phyloP scores from a whole-genome alignment of 768 basidiomycete genomes.

The Arthromyces matolae region DNA sequence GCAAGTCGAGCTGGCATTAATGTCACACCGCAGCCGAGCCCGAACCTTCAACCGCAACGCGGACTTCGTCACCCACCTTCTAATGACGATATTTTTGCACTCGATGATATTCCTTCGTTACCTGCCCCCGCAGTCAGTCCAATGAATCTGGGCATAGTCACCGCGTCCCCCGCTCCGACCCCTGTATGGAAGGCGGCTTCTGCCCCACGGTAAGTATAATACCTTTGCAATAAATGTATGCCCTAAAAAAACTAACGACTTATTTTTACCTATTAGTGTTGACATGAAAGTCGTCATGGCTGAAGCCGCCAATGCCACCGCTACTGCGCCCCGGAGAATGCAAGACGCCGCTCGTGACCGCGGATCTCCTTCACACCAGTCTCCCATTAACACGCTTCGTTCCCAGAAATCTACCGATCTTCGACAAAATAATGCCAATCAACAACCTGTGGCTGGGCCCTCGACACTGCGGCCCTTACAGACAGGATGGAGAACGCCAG shows the following conservation, averaged over 20 bases:
- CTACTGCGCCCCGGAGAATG: conserved; percentile 7
- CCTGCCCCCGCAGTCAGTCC: conserved; percentile 5
- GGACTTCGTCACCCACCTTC: conserved; percentile 31
- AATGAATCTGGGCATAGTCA: not conserved
- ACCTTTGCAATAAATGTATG: not conserved
- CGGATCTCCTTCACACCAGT: conserved; percentile 1
- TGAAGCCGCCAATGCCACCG: conserved; percentile 40
- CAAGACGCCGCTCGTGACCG: not conserved
- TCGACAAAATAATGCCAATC: not conserved
- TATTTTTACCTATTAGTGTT: conserved; percentile 41
- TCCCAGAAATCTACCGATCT: conserved; percentile 3
- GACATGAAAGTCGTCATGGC: conserved; percentile 88
- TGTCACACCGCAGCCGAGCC: conserved; percentile 25
- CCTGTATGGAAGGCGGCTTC: conserved; percentile 49
- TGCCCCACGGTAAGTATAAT: conserved; percentile 46
- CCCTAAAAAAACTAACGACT: conserved; percentile 1
- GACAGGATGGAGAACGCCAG: conserved; percentile 8
- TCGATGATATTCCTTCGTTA: conserved; percentile 58
- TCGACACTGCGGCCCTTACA: conserved; percentile 5
- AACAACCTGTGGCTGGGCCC: conserved; percentile 3
- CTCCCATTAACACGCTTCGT: not conserved
- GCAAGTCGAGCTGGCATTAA: conserved; percentile 8
- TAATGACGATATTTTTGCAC: conserved; percentile 72
- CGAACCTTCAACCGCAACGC: conserved; percentile 12
- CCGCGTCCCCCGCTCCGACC: conserved; percentile 14